Conservation (phyloP, 257 asterid species). For the Cordia subcordata region DNA sequence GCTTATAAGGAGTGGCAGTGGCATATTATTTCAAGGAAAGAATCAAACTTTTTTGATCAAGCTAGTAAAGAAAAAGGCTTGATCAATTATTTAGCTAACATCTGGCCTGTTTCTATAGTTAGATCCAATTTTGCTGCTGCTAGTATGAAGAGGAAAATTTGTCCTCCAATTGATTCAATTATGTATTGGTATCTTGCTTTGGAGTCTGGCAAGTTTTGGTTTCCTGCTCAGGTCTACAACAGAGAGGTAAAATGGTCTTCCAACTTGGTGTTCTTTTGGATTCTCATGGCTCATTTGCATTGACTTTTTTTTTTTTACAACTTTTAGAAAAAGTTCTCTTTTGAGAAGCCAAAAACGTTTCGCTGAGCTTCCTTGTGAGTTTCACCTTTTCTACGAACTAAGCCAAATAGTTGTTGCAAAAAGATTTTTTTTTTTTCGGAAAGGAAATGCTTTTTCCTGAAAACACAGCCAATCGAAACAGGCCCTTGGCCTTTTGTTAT, state of each 20-base stretch:
- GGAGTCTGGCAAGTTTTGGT: slow-evolving; percentile 73
- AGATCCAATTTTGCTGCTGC: slow-evolving; percentile 37
- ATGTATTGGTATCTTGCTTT: slow-evolving; percentile 77
- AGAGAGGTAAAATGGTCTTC: slow-evolving; percentile 87
- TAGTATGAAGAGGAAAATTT: slow-evolving; percentile 21
- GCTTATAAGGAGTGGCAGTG: slow-evolving; percentile 54
- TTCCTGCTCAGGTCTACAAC: slow-evolving; percentile 90
- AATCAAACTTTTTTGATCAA: slow-evolving; percentile 38
- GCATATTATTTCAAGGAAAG: slow-evolving; percentile 42
- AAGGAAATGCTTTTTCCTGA: too few species aligned
- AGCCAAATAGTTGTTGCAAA: too few species aligned
- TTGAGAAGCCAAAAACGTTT: too few species aligned
- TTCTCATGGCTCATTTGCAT: too few species aligned
- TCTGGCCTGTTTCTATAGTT: slow-evolving; percentile 50
- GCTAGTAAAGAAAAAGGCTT: slow-evolving; percentile 38
- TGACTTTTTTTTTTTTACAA: too few species aligned
- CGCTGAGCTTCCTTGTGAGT: too few species aligned
- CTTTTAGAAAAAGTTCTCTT: too few species aligned
- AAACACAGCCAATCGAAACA: too few species aligned
- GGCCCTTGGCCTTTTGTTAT: too few species aligned
- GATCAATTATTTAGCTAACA: slow-evolving; percentile 25
- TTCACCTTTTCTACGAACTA: too few species aligned
- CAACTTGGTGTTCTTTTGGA: too few species aligned
- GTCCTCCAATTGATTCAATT: slow-evolving; percentile 54
- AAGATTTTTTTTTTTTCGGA: too few species aligned